Evolutionary conservation across 108 stramenopile genomes (phyloP), one percentile per base, ranked within the genome.

Genomic region (Tribonema minus): DNA sequence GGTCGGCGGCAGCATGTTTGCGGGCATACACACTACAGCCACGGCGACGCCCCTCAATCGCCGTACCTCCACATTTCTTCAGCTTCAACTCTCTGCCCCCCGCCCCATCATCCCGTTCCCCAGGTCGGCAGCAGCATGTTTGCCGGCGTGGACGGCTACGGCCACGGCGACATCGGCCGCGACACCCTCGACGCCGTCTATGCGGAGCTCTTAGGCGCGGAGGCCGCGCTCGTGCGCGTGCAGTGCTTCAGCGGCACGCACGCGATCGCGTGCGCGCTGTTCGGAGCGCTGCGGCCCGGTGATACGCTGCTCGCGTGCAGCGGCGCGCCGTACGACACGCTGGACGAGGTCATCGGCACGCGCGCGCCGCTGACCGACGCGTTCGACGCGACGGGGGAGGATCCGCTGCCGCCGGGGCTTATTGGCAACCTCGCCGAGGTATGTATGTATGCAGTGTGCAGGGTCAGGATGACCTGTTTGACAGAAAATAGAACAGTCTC

Each of bases 191-290:
- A 84, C 38, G 61, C 64, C 32, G 37, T 84, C 28, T 79, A 79
- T 73, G 81, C 81, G 35, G 29, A 28, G 4, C 68, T 84, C 9
- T 80, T 85, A n/a, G 84, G 84, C 1, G 84, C 82, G 31, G 84
- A 85, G 61, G 82, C 84, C 12, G 84, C 84, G 12, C 27, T 85
- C 31, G 76, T 81, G 23, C 67, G 84, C 23, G 76, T 80, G 32
- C 84, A 85, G 54, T 83, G 75, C 71, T 85, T 85, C 76, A 85
- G 84, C 71, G 84, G 84, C 34, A 85, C 84, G 25, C 84, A 85
- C 60, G 84, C 84, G 37, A 85, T 85, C 61, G 37, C 84, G 2
- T 79, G 71, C 75, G 76, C 82, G 32, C 70, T 85, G 12, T 85
- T 85, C 34, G 81, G 76, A 28, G 82, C 39, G 7, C 61, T 85